Conservation (phyloP, 2,329 filamentous ascomycete genomes). For the Colletotrichum sp. region DNA sequence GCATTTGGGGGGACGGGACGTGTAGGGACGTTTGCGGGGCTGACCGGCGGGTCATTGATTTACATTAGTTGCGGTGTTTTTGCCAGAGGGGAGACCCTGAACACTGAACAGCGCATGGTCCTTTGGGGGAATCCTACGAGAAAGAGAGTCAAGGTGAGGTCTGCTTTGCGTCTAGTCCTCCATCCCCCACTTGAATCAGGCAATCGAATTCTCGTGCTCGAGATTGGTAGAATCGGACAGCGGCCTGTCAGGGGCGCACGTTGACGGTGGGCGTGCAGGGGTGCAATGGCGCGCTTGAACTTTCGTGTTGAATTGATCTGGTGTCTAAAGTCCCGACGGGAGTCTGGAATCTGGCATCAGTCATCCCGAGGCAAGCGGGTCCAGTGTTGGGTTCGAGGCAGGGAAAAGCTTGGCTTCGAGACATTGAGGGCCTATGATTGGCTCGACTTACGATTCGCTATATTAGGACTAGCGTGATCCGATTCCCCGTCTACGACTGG, state of each 20-base stretch:
- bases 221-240: background rate
- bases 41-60: background rate
- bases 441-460: background rate
- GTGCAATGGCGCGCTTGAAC: background rate
- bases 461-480: background rate
- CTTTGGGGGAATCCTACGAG: background rate
- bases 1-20: background rate
- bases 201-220: conserved; percentile 5
- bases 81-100: background rate
- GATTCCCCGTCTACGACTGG: background rate
- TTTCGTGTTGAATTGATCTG: background rate
- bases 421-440: background rate
- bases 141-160: background rate
- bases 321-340: background rate
- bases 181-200: background rate
- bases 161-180: background rate
- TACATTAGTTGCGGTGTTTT: background rate
- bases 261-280: background rate
- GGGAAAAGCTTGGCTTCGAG: background rate
- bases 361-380: background rate
- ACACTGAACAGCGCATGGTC: background rate
- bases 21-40: background rate
- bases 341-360: background rate
- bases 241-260: background rate
- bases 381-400: background rate